These are phyloP conservation scores for Dicorynia guianensis DNA, from an alignment of 306 rosid species.

Conservation along the genomic window DNA sequence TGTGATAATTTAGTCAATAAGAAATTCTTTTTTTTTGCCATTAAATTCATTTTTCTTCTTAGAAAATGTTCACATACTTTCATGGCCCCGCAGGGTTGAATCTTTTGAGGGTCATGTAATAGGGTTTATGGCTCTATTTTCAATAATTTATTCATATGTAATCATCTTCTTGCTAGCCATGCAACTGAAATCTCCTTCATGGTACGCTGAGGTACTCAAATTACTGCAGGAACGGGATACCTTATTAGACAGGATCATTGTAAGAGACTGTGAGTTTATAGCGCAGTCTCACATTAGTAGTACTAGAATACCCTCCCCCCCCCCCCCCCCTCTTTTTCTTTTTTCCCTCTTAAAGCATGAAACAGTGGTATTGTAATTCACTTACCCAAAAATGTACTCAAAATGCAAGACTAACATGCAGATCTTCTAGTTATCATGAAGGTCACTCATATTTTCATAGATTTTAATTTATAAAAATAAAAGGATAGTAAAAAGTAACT, in stretches of 20 bases:
- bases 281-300: neutral
- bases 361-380: constrained; percentile 17
- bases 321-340: neutral
- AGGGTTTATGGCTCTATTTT: neutral
- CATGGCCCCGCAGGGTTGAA: neutral
- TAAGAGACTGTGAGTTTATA: too few relatives aligned
- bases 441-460: constrained; percentile 36
- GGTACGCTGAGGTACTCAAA: neutral
- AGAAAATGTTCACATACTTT: constrained; percentile 35
- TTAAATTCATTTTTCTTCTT: too few relatives aligned
- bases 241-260: neutral
- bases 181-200: constrained; percentile 3
- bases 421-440: constrained; percentile 30
- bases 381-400: constrained; percentile 10
- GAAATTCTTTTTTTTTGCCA: too few relatives aligned
- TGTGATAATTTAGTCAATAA: neutral
- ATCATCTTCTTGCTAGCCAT: neutral
- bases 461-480: too few relatives aligned
- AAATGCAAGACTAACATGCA: constrained; percentile 29
- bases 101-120: neutral
- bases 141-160: neutral
- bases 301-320: constrained; percentile 37
- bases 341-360: constrained; percentile 20
- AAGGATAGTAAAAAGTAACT: constrained; percentile 48
- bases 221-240: neutral